Base-by-base conservation (phyloP, 2,329 filamentous ascomycete genomes). In the Colletotrichum limetticola region DNA sequence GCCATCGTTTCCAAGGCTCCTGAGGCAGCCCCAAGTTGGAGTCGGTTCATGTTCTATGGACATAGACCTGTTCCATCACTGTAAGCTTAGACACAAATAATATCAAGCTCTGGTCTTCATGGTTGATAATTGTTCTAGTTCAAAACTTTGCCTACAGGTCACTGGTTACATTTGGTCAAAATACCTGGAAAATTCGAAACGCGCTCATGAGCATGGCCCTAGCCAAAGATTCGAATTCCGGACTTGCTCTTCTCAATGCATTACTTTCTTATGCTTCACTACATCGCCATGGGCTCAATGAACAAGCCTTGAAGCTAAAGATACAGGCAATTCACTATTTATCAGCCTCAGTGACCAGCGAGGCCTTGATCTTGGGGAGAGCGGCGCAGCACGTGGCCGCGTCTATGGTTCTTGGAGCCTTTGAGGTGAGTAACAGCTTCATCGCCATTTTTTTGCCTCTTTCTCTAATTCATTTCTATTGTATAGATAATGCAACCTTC, bases 391-490 rank as follows among this genome's bases (percentile, higher is more conserved):
- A 52, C 6, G 60, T 64, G 0, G 67, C 67, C 5, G 67, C 67
- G 11, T 69, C 55, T 6, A 69, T 69, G 67, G 60, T 69, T 19
- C 60, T 69, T 2, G 67, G 67, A 14, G 52, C 67, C 30, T 69
- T 57, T 11, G 67, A 69, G 35, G 67, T 65, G 28, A 19, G 60
- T 37, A 9, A 3, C 22, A 4, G 22, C 16, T 2, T 4, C 22
- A 3, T 14, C 8, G 5, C 6, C 1, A 24, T 3, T 24, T 24
- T 24, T 24, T 24, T 24, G 46, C 32, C 35, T 37, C 35, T 5
- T 14, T 37, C 12, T 12, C 2, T 12, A 22, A 11, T 3, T 5
- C 0, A 1, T 9, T 7, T 4, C 1, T 4, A 24, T 2, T 0
- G 1, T n/a, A 9, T 42, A 69, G 67, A 69, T 64, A 4, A 8